Evolutionary conservation across 768 basidiomycete genomes (phyloP).

Genomic region (Coprinopsis sp.): DNA sequence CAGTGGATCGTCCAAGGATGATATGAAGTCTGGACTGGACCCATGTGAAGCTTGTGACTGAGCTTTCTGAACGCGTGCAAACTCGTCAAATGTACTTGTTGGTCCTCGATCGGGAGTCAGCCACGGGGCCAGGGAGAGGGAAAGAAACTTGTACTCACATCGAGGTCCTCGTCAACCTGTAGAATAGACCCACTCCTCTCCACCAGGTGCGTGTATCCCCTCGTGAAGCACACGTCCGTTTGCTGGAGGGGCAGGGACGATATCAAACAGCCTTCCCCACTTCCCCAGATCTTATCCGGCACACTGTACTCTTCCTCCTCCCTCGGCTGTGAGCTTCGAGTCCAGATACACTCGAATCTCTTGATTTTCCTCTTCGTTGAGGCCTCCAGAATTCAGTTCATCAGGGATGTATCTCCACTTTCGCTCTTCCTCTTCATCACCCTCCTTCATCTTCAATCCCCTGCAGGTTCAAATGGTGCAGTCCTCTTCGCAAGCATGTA

Average conservation of each 20-base stretch:
- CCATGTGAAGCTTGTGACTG: conserved; percentile 35
- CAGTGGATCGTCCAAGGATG: too few species aligned
- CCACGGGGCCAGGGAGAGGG: background rate
- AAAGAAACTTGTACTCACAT: conserved; percentile 38
- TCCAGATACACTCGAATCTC: conserved; percentile 42
- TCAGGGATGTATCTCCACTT: conserved; percentile 57
- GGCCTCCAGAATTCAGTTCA: conserved; percentile 22
- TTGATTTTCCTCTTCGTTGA: conserved; percentile 30
- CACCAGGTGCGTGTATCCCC: conserved; percentile 74
- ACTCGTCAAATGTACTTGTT: conserved; percentile 45
- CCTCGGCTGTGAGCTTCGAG: background rate
- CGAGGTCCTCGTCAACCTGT: conserved; percentile 61
- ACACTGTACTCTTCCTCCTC: conserved; percentile 31
- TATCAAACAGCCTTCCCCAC: conserved; percentile 80
- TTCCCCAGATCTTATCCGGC: conserved; percentile 61
- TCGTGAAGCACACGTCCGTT: conserved; percentile 78
- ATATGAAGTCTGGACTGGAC: too few species aligned
- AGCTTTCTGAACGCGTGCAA: conserved; percentile 40
- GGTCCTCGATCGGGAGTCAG: background rate
- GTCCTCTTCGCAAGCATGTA: conserved; percentile 65
- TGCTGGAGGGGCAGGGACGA: conserved; percentile 57
- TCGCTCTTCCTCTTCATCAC: conserved; percentile 8
- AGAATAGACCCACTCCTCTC: conserved; percentile 76
- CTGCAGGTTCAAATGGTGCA: conserved; percentile 23
- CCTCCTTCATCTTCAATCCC: background rate